Percentiles rank a stretch among this genome's conserved stretches.
phyloP scores from a whole-genome alignment of 129 eudicot species.

The Escallonia rubra region DNA sequence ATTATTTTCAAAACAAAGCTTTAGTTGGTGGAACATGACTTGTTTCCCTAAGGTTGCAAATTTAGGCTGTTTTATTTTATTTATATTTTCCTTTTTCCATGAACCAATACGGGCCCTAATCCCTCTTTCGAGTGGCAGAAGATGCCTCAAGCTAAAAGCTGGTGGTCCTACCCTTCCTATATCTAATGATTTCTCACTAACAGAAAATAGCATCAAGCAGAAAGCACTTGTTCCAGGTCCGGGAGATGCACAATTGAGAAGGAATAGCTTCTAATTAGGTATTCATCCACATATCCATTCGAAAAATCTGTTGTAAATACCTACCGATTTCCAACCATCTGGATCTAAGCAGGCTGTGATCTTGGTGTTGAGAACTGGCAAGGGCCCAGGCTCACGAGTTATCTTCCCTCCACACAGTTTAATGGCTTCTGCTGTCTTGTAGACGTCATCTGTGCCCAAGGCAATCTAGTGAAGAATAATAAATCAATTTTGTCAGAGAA shows the following conservation, averaged over 20 bases:
- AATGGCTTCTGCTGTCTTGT: constrained; percentile 78
- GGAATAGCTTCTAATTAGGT: background rate
- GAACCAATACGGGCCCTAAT: too few relatives aligned
- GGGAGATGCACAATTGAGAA: too few relatives aligned
- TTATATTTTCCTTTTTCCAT: too few relatives aligned
- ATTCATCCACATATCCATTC: too few relatives aligned
- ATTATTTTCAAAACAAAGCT: too few relatives aligned
- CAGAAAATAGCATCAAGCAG: background rate
- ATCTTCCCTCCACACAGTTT: constrained; percentile 69
- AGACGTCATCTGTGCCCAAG: constrained; percentile 86
- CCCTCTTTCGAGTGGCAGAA: background rate
- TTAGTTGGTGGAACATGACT: too few relatives aligned
- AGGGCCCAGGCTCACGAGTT: constrained; percentile 73
- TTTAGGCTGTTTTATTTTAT: too few relatives aligned
- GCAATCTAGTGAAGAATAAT: constrained; percentile 53
- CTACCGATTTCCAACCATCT: constrained; percentile 92
- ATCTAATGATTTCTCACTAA: background rate
- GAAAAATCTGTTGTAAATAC: background rate
- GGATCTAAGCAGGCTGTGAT: constrained; percentile 93
- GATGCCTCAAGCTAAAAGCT: background rate
- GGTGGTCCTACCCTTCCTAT: background rate
- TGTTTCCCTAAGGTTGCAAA: too few relatives aligned
- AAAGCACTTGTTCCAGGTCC: too few relatives aligned
- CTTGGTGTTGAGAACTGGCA: constrained; percentile 80
- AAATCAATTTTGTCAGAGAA: constrained; percentile 2